Base-by-base conservation (phyloP, 768 basidiomycete genomes). In the Boletus sp. region DNA sequence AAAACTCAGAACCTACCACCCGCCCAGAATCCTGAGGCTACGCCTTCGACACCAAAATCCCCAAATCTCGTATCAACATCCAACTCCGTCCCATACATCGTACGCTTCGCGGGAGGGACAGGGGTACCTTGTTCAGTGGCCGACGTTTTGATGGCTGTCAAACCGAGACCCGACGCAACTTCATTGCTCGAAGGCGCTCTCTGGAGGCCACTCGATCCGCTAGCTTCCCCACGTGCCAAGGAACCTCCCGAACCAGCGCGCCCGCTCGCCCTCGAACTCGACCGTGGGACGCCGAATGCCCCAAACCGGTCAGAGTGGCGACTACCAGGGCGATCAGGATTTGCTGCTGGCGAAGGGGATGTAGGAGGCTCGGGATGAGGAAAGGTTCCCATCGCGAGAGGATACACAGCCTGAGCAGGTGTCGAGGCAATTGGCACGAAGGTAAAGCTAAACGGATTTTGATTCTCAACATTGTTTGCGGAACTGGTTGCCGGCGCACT, bases 1-100 rank as follows among this genome's bases (percentile, higher is more conserved):
- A 35, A 35, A 41, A 32, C 54, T 70, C 53, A 81, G 62, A 77
- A 80, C 51, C 75, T 73, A 49, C 78, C 78, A 44, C 78, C 77
- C 1, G 80, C 70, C 87, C 89, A 90, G 65, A 86, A 90, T 7
- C 82, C 81, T 47, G 80, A 80, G n/a, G 86, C 86, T 55, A 90
- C 83, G 12, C 89, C 86, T 65, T 89, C 86, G 28, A 89, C 77
- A 39, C 90, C 90, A 67, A 91, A 92, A 72, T 92, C 90, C 6
- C 90, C 90, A 67, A 92, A 92, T 50, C 90, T 82, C n/a, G 86
- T 86, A 66, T 92, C 89, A 33, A 76, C 76, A n/a, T 90, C 89
- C 42, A 90, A 73, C 71, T 92, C 90, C 0, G 90, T 92, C 8
- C 90, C 90, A 69, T 90, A 92, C 85, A 92, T 89, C 6, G 90